Conservation (phyloP, 139 green algal genomes). For the Nannochloris sp. region DNA sequence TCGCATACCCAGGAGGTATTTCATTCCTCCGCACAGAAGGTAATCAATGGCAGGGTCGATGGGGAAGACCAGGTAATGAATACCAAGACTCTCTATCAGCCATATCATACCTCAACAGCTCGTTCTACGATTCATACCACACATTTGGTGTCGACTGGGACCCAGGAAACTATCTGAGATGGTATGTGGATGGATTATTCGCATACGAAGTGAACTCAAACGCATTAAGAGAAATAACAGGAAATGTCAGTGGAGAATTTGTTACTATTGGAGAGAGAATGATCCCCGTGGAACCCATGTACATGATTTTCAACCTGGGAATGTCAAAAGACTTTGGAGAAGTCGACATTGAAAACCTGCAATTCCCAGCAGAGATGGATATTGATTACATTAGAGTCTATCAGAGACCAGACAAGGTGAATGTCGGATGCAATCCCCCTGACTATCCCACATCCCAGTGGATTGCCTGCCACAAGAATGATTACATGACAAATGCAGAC, state of each 20-base stretch:
- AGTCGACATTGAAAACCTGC: constrained; percentile 18
- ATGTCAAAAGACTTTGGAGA: constrained; percentile 31
- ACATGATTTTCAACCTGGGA: constrained; percentile 47
- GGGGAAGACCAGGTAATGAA: constrained; percentile 18
- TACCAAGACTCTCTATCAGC: constrained; percentile 30
- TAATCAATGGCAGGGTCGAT: constrained; percentile 16
- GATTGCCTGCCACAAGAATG: constrained; percentile 19
- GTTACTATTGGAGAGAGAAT: constrained; percentile 17
- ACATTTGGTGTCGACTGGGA: constrained; percentile 31
- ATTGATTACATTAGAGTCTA: constrained; percentile 42
- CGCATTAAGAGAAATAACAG: constrained; percentile 8
- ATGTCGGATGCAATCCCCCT: constrained; percentile 33
- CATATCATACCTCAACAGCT: constrained; percentile 6
- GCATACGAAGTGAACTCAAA: constrained; percentile 25
- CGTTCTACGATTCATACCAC: constrained; percentile 16
- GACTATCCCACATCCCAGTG: constrained; percentile 33
- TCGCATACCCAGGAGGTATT: constrained; percentile 21
- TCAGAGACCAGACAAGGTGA: constrained; percentile 18
- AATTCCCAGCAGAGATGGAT: constrained; percentile 19
- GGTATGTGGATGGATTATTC: constrained; percentile 31
- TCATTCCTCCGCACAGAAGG: constrained; percentile 6
- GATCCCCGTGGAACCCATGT: constrained; percentile 37
- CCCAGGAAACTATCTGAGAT: constrained; percentile 29
- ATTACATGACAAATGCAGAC: constrained; percentile 15
- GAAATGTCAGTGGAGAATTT: background rate